phyloP scores from a whole-genome alignment of 169 alveolate genomes.

The Cryptosporidium canis region DNA sequence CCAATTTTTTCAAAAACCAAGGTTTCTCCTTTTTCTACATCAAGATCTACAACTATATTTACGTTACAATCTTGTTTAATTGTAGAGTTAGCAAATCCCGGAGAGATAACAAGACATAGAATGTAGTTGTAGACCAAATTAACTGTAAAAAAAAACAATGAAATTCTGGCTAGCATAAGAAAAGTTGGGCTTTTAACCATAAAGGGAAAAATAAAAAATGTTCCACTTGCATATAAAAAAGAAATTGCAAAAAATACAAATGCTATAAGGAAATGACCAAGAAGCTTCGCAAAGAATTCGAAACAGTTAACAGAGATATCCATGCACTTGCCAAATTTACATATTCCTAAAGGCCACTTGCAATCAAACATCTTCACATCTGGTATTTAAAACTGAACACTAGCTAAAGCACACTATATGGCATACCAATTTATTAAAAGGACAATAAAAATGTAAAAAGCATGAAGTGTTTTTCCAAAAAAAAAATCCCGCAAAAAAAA shows the following conservation, averaged over 20 bases:
- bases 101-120: conserved; percentile 12
- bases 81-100: conserved; percentile 28
- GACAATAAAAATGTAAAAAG: too few relatives aligned
- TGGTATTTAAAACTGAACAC: neutral
- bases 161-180: neutral
- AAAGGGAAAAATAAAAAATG: conserved; percentile 52
- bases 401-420: neutral
- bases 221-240: conserved; percentile 54
- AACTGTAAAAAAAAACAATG: conserved; percentile 22
- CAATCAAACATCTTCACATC: neutral
- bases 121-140: conserved; percentile 52
- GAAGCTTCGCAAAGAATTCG: conserved; percentile 43
- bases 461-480: too few relatives aligned
- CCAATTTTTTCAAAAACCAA: neutral
- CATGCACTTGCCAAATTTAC: neutral
- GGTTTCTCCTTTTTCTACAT: neutral
- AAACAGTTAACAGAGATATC: conserved; percentile 1
- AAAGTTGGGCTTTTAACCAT: neutral
- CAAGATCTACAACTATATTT: neutral
- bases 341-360: neutral
- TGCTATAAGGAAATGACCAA: conserved; percentile 54
- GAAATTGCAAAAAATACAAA: conserved; percentile 51
- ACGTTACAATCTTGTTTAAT: neutral
- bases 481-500: neutral
- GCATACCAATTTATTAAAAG: neutral